Evolutionary conservation across 441 rosid genomes (phyloP).

Genomic region (Kokia cookei): DNA sequence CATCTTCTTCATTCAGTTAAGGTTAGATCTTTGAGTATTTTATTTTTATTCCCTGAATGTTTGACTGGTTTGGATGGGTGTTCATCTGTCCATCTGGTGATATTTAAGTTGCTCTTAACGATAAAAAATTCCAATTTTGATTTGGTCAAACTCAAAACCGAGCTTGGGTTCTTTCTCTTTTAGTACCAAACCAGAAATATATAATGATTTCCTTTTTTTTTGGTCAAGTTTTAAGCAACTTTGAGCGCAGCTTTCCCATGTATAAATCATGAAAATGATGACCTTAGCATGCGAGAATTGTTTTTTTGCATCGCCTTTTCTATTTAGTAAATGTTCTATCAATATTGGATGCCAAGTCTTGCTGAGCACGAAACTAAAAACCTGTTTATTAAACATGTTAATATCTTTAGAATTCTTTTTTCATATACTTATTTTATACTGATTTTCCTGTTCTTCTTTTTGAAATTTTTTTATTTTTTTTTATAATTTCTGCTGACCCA

Average conservation of each 20-base stretch:
- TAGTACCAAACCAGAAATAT: background rate
- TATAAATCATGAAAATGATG: background rate
- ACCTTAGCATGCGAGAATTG: background rate
- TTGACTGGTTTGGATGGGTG: background rate
- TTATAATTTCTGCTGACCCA: background rate
- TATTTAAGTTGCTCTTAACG: background rate
- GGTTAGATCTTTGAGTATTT: background rate
- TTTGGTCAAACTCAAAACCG: background rate
- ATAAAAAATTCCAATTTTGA: background rate
- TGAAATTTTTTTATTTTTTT: too few species aligned
- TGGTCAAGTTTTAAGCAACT: background rate
- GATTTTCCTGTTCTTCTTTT: background rate
- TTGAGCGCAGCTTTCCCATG: background rate
- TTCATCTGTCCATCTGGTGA: background rate
- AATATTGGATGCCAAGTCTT: background rate
- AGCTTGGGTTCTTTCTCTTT: background rate
- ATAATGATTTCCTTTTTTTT: background rate
- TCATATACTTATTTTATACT: background rate
- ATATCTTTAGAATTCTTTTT: background rate
- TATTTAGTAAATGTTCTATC: background rate
- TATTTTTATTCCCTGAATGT: background rate
- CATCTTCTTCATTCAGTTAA: background rate
- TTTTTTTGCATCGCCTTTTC: background rate
- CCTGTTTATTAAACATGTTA: background rate
- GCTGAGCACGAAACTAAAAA: background rate